A percentile compares a stretch with the other conserved stretches of the same genome.
phyloP scores from a whole-genome alignment of 1,139 yeast genomes.

The Pichia sp. region DNA sequence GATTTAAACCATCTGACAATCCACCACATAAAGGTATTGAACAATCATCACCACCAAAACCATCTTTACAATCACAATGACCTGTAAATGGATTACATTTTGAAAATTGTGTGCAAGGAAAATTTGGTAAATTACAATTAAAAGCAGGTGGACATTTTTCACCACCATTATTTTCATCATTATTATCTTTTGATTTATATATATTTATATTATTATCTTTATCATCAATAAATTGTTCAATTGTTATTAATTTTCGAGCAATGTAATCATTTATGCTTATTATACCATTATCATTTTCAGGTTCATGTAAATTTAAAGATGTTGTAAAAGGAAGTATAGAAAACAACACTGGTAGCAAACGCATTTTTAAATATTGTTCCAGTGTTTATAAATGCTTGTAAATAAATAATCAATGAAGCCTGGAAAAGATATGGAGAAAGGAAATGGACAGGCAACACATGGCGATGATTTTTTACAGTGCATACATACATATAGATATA shows the following conservation, averaged over 20 bases:
- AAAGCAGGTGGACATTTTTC: slow-evolving; percentile 79
- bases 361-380: not conserved
- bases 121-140: slow-evolving; percentile 89
- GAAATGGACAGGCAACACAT: no score
- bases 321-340: not conserved
- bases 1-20: slow-evolving; percentile 57
- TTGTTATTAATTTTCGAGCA: not conserved
- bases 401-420: no score
- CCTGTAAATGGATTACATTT: slow-evolving; percentile 83
- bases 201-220: not conserved
- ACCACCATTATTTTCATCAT: not conserved
- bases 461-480: no score
- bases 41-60: slow-evolving; percentile 93
- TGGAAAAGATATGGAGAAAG: no score
- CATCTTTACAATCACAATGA: slow-evolving; percentile 84
- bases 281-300: not conserved
- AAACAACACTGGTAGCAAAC: not conserved
- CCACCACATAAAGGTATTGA: slow-evolving; percentile 86
- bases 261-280: not conserved
- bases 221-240: not conserved
- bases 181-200: no score
- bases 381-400: no score
- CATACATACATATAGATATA: no score
- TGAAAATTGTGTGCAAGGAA: slow-evolving; percentile 86
- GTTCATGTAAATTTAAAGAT: not conserved